These are phyloP conservation scores for Neopestalotiopsis sp. DNA, from an alignment of 2,329 filamentous ascomycete species.

Conservation along the genomic window DNA sequence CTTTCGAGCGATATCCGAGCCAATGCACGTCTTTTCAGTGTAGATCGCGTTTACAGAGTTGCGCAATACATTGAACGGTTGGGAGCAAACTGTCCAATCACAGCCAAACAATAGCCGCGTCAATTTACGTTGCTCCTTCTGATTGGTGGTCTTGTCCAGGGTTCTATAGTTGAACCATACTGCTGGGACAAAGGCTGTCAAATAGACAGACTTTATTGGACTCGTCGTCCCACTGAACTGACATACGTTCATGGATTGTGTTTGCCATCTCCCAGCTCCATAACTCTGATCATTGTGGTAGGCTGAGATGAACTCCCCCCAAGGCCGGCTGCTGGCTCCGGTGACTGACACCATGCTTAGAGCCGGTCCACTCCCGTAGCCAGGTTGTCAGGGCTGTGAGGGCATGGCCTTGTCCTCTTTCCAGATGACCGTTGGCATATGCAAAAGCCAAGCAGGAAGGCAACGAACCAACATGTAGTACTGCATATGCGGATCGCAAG, in stretches of 20 bases:
- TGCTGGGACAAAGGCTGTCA: slow-evolving; percentile 14
- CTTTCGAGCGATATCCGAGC: neutral
- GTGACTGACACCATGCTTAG: neutral
- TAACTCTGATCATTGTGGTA: neutral
- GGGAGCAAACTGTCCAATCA: slow-evolving; percentile 11
- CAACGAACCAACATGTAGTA: slow-evolving; percentile 17
- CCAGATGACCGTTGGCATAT: slow-evolving; percentile 6
- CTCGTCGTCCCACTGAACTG: neutral
- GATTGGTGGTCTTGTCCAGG: slow-evolving; percentile 16
- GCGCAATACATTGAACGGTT: neutral
- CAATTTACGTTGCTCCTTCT: slow-evolving; percentile 7
- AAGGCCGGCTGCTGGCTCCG: neutral
- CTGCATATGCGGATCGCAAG: slow-evolving; percentile 16
- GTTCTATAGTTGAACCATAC: slow-evolving; percentile 14
- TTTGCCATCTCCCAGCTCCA: slow-evolving; percentile 5
- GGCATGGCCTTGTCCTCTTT: neutral
- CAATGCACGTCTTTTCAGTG: neutral
- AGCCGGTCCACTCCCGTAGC: neutral
- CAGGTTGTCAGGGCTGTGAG: neutral
- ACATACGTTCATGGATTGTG: neutral
- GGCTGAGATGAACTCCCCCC: neutral
- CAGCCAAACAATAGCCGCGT: slow-evolving; percentile 16
- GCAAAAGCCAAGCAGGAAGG: slow-evolving; percentile 8
- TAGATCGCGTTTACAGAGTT: slow-evolving; percentile 6
- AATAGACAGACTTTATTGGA: slow-evolving; percentile 5